Conservation (phyloP, 2,329 filamentous ascomycete species). For the Teratosphaeria nubilosa region DNA sequence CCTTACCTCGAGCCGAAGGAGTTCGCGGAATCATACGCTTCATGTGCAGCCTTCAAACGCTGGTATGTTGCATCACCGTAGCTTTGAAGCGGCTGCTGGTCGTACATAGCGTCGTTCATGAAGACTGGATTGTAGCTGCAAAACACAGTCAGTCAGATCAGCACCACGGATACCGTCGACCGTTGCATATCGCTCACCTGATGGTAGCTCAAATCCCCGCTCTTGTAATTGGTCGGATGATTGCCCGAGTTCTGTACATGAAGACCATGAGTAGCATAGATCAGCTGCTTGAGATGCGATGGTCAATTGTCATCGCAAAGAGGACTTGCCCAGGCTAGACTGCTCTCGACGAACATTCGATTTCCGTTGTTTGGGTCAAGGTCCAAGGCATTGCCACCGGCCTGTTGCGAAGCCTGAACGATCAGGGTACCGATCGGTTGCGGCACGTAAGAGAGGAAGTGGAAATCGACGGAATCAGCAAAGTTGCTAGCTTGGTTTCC, state of each 20-base stretch:
- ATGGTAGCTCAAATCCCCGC: constrained; percentile 8
- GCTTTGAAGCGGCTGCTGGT: constrained; percentile 13
- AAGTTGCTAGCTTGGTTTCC: neutral
- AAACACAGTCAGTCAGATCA: no score
- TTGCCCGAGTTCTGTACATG: neutral
- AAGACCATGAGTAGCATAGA: neutral
- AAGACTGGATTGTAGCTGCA: constrained; percentile 11
- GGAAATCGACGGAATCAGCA: neutral
- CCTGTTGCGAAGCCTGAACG: constrained; percentile 6
- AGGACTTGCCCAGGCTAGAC: constrained; percentile 10
- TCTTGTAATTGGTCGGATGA: constrained; percentile 12
- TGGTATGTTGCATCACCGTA: constrained; percentile 11
- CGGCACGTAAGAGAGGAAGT: constrained; percentile 11
- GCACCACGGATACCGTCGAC: no score
- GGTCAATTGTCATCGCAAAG: constrained; percentile 10
- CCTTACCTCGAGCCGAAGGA: no score
- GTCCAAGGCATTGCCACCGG: constrained; percentile 11
- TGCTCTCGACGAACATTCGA: constrained; percentile 12
- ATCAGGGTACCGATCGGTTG: constrained; percentile 10
- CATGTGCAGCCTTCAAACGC: neutral
- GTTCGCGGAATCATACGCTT: no score
- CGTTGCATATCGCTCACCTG: neutral
- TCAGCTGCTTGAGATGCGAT: constrained; percentile 6
- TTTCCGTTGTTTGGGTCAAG: constrained; percentile 10
- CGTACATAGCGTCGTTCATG: constrained; percentile 19